phyloP scores from a whole-genome alignment of 2,329 filamentous ascomycete genomes.

The Chrysosporium keratinophilum region DNA sequence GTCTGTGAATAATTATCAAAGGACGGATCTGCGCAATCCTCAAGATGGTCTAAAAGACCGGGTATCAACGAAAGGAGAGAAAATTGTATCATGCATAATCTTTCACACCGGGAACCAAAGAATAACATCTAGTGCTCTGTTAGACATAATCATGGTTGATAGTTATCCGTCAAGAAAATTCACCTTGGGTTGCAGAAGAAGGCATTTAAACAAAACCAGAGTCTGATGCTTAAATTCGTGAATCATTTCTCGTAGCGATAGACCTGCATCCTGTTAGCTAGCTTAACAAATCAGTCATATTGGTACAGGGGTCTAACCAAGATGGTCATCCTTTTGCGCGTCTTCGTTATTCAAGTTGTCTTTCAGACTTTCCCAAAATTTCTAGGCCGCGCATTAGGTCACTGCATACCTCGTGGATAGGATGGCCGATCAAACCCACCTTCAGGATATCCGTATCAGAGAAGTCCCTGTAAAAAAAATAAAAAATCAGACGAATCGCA shows the following conservation, averaged over 20 bases:
- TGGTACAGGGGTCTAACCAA: conserved; percentile 52
- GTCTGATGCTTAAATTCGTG: conserved; percentile 94
- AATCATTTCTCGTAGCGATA: conserved; percentile 78
- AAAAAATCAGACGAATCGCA: background rate
- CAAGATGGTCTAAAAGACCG: conserved; percentile 77
- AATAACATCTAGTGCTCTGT: conserved; percentile 69
- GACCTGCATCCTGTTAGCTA: conserved; percentile 32
- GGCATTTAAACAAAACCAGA: conserved; percentile 84
- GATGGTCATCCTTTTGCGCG: conserved; percentile 70
- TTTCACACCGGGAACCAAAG: conserved; percentile 92
- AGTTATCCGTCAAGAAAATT: background rate
- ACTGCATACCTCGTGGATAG: background rate
- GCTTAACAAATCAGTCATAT: background rate
- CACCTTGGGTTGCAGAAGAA: conserved; percentile 89
- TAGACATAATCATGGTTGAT: background rate
- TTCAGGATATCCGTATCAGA: conserved; percentile 79
- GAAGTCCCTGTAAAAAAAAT: conserved; percentile 56
- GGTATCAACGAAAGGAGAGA: conserved; percentile 91
- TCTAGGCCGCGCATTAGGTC: conserved; percentile 37
- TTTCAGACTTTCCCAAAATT: conserved; percentile 80
- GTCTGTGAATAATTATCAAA: conserved; percentile 72
- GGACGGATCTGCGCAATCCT: conserved; percentile 91
- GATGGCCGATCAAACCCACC: conserved; percentile 28
- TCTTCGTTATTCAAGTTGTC: conserved; percentile 51
- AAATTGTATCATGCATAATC: conserved; percentile 97